phyloP scores from a whole-genome alignment of 2,329 filamentous ascomycete genomes.

The Alternaria sp. region DNA sequence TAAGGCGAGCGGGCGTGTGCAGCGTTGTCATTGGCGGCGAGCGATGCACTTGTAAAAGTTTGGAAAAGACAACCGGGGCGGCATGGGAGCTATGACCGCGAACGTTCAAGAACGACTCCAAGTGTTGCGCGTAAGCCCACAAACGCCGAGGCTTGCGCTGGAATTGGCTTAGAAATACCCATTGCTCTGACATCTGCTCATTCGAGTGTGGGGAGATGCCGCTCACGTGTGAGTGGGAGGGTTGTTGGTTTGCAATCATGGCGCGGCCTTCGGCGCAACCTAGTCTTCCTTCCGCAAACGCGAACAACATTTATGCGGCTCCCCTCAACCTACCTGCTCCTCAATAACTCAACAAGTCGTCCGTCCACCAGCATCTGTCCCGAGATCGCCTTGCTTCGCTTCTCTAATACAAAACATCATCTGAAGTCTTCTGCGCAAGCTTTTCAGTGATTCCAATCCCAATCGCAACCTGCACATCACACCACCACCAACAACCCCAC shows the following conservation, averaged over 20 bases:
- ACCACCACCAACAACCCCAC: conserved; percentile 3
- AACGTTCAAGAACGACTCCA: conserved; percentile 21
- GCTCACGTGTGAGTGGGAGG: conserved; percentile 5
- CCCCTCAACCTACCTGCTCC: conserved; percentile 11
- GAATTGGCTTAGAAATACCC: conserved; percentile 21
- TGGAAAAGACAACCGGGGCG: conserved; percentile 15
- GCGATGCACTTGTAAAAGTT: conserved; percentile 19
- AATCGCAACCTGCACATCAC: not conserved
- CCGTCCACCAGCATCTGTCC: not conserved
- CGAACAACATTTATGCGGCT: conserved; percentile 30
- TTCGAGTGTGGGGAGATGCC: conserved; percentile 30
- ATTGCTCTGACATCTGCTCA: conserved; percentile 19
- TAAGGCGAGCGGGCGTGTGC: conserved; percentile 24
- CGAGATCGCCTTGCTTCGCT: not conserved
- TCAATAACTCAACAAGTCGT: conserved; percentile 1
- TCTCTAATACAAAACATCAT: not conserved
- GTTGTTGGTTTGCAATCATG: conserved; percentile 2
- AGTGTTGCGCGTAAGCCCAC: conserved; percentile 23
- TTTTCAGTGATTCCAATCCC: not conserved
- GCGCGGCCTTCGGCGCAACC: conserved; percentile 25
- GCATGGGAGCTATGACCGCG: conserved; percentile 29
- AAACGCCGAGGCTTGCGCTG: conserved; percentile 10
- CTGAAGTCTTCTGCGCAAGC: not conserved
- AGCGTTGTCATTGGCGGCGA: conserved; percentile 30
- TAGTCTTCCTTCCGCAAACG: conserved; percentile 16